Evolutionary conservation across 2,329 filamentous ascomycete species (phyloP).

Genomic region (Aureobasidium vineae): DNA sequence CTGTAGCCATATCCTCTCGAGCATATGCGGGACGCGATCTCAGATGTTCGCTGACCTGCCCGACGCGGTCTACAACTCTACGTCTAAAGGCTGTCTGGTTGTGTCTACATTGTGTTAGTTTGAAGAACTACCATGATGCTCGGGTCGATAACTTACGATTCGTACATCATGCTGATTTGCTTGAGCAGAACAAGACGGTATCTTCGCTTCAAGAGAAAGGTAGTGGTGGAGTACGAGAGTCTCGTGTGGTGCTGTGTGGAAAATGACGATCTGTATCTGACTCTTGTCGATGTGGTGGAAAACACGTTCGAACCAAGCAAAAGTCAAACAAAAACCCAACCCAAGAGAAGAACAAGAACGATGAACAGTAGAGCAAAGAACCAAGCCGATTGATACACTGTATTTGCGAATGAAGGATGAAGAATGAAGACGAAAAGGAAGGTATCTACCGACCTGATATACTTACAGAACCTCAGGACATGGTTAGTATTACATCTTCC

Average conservation of each 20-base stretch:
- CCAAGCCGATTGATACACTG: constrained; percentile 3
- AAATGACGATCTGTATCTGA: not conserved
- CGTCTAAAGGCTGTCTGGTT: not conserved
- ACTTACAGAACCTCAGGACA: not conserved
- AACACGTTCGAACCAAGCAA: not conserved
- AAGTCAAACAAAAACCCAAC: not conserved
- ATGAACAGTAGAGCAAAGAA: not conserved
- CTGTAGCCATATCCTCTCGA: not conserved
- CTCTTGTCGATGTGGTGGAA: constrained; percentile 1
- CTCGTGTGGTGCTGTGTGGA: too few species aligned
- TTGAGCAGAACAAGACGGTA: not conserved
- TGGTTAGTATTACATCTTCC: not conserved
- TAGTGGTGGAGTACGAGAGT: not conserved
- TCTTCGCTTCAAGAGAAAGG: not conserved
- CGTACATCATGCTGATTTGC: not conserved
- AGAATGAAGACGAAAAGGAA: not conserved
- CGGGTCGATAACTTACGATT: not conserved
- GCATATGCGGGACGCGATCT: not conserved
- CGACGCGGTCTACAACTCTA: not conserved
- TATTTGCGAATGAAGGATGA: not conserved
- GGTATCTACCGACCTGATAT: constrained; percentile 14
- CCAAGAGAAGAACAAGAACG: constrained; percentile 4
- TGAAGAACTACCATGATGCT: too few species aligned
- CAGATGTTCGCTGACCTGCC: not conserved
- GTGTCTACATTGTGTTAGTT: not conserved